A percentile compares a stretch with the other conserved stretches of the same genome.
Evolutionary conservation across 2,329 filamentous ascomycete genomes (phyloP).

Genomic region (Sporothrix brasiliensis): DNA sequence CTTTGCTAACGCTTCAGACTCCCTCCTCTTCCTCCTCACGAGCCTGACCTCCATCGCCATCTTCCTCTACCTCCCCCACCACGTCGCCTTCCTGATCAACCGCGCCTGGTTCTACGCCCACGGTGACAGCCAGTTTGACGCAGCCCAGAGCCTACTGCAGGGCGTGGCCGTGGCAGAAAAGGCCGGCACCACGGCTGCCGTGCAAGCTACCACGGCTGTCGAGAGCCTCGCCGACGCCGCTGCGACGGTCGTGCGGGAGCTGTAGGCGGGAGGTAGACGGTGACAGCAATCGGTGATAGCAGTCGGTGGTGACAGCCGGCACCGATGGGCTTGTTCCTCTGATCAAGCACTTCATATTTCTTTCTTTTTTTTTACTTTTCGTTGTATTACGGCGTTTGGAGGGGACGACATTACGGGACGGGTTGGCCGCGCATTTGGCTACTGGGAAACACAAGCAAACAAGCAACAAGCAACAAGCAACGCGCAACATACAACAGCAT

Average conservation of each 20-base stretch:
- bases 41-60: slow-evolving; percentile 84
- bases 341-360: too few species aligned
- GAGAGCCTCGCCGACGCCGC: slow-evolving; percentile 41
- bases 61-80: slow-evolving; percentile 90
- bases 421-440: too few species aligned
- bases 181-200: slow-evolving; percentile 48
- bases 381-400: too few species aligned
- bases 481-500: too few species aligned
- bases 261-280: slow-evolving; percentile 38
- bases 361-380: neutral
- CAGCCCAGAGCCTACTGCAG: slow-evolving; percentile 50
- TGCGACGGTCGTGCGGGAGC: slow-evolving; percentile 43
- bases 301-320: neutral
- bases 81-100: slow-evolving; percentile 77
- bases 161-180: slow-evolving; percentile 39
- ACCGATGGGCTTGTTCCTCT: neutral
- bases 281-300: neutral
- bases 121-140: slow-evolving; percentile 63
- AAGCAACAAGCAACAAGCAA: too few species aligned
- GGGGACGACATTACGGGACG: too few species aligned
- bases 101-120: slow-evolving; percentile 94
- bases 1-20: slow-evolving; percentile 61
- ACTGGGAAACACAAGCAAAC: too few species aligned
- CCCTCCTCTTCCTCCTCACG: slow-evolving; percentile 85
- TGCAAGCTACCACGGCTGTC: slow-evolving; percentile 41